Evolutionary conservation across 768 basidiomycete species (phyloP).

Genomic region (Agrocybe pediades): DNA sequence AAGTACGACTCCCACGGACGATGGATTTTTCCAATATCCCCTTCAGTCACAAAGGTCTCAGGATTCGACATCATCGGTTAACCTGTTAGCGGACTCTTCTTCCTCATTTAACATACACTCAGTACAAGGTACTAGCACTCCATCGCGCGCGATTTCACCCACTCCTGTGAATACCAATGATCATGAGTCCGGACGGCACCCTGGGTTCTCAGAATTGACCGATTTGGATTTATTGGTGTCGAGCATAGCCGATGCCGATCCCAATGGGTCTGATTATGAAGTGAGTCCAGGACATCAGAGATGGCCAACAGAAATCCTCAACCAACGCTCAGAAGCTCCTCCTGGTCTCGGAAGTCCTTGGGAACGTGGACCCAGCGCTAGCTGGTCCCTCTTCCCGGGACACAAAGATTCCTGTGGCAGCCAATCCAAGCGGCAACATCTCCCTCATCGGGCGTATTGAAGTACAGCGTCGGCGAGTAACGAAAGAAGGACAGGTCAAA

Average conservation of each 20-base stretch:
- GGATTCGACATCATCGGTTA: conserved; percentile 18
- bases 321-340: conserved; percentile 49
- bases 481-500: conserved; percentile 69
- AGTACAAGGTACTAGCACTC: conserved; percentile 7
- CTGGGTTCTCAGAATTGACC: conserved; percentile 42
- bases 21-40: conserved; percentile 14
- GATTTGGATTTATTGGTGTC: conserved; percentile 68
- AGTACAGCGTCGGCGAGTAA: conserved; percentile 58
- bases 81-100: conserved; percentile 9
- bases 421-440: conserved; percentile 27
- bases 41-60: conserved; percentile 16
- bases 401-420: conserved; percentile 10
- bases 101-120: conserved; percentile 8
- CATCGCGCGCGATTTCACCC: conserved; percentile 1
- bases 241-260: conserved; percentile 46
- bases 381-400: conserved; percentile 6
- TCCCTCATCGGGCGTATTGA: conserved; percentile 49
- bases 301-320: conserved; percentile 16
- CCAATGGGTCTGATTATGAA: conserved; percentile 62
- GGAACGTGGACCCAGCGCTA: conserved; percentile 41
- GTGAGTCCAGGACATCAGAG: conserved; percentile 43
- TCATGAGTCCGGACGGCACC: conserved; percentile 8
- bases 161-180: neutral
- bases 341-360: conserved; percentile 62
- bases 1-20: conserved; percentile 18